Conservation (phyloP, 2,329 filamentous ascomycete genomes). For the Metarhizium rileyi region DNA sequence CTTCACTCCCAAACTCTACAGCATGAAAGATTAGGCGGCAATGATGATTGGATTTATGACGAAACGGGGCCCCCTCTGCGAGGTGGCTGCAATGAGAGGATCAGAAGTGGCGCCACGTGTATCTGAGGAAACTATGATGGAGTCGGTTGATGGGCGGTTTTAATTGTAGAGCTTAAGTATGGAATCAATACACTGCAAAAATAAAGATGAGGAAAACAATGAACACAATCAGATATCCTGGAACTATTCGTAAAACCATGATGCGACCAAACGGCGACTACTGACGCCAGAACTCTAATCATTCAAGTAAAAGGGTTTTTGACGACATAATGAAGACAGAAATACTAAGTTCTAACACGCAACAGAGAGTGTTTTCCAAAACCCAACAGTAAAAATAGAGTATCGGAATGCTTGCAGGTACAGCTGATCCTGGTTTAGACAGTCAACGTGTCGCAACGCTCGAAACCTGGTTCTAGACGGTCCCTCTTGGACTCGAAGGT, state of each 20-base stretch:
- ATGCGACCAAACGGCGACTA: not conserved
- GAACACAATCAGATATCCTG: no score
- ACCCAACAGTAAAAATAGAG: not conserved
- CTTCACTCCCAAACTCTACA: slow-evolving; percentile 6
- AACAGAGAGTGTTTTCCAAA: no score
- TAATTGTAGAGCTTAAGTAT: slow-evolving; percentile 19
- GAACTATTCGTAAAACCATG: no score
- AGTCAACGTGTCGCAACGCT: not conserved
- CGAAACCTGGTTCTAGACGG: not conserved
- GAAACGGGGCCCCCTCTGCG: not conserved
- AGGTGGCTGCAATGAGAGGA: slow-evolving; percentile 6
- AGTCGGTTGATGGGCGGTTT: slow-evolving; percentile 14
- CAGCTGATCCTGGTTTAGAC: not conserved
- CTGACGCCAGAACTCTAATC: not conserved
- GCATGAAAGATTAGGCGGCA: slow-evolving; percentile 6
- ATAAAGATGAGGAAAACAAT: no score
- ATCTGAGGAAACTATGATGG: not conserved
- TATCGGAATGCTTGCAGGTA: not conserved
- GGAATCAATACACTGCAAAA: slow-evolving; percentile 21
- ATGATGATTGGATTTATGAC: slow-evolving; percentile 14
- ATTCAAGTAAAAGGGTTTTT: not conserved
- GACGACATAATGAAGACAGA: no score
- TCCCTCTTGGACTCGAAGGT: not conserved
- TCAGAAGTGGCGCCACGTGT: slow-evolving; percentile 6
- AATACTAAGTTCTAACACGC: not conserved